Conservation (phyloP, 345 rosid species). For the Carallia pectinifolia region DNA sequence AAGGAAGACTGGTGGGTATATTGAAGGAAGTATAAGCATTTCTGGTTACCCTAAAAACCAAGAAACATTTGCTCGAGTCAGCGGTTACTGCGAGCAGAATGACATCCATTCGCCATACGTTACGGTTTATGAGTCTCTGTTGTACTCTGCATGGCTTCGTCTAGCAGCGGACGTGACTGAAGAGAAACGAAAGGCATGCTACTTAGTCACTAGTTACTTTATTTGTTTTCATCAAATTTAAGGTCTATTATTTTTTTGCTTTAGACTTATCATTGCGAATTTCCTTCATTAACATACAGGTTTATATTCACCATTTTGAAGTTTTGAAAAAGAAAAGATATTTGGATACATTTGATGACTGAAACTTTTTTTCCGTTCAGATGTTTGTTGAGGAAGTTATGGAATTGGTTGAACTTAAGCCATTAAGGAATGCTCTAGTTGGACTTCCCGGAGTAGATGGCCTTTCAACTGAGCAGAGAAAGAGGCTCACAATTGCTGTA, state of each 20-base stretch:
- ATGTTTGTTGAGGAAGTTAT: conserved; percentile 68
- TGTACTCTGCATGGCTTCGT: conserved; percentile 80
- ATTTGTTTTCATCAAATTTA: background rate
- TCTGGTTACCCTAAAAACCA: conserved; percentile 78
- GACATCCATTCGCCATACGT: conserved; percentile 79
- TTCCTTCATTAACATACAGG: background rate
- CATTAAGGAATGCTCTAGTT: conserved; percentile 38
- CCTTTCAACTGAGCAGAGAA: conserved; percentile 71
- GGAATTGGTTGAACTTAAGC: conserved; percentile 52
- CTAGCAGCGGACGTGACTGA: conserved; percentile 44
- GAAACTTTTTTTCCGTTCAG: conserved; percentile 16
- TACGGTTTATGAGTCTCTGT: conserved; percentile 68
- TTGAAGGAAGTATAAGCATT: conserved; percentile 63
- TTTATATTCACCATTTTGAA: background rate
- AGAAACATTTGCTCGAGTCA: conserved; percentile 69
- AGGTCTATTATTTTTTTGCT: background rate
- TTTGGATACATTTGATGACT: background rate
- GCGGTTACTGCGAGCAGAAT: conserved; percentile 82
- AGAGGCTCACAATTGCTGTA: conserved; percentile 72
- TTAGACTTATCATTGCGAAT: background rate
- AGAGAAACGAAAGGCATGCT: conserved; percentile 41
- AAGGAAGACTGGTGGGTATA: conserved; percentile 70
- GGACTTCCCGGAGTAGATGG: conserved; percentile 59
- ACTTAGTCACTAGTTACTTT: background rate
- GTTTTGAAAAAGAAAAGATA: background rate